Percentiles rank a stretch among this genome's conserved stretches.
Evolutionary conservation across 495 filamentous ascomycete species (phyloP).

Genomic region (Penicillium ochrochloron): DNA sequence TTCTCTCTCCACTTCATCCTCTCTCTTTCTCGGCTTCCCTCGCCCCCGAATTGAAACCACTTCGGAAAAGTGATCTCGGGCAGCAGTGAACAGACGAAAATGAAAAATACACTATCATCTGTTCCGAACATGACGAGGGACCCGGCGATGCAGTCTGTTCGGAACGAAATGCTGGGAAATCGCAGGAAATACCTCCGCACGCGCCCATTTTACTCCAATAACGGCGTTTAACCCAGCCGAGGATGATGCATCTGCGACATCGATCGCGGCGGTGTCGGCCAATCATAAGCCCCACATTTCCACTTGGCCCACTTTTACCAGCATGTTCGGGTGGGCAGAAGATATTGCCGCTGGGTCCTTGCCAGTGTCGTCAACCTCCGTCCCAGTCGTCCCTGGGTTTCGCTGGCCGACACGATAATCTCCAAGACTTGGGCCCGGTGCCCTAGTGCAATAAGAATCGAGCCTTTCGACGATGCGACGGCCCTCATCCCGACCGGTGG

Average conservation of each 20-base stretch:
- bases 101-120: background rate
- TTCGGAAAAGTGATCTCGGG: conserved; percentile 7
- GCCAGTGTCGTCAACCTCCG: background rate
- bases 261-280: conserved; percentile 33
- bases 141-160: conserved; percentile 25
- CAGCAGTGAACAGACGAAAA: background rate
- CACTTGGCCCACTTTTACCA: conserved; percentile 21
- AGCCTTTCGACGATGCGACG: background rate
- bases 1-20: background rate
- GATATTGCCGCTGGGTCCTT: conserved; percentile 43
- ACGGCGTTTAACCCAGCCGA: conserved; percentile 40
- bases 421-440: background rate
- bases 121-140: conserved; percentile 30
- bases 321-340: conserved; percentile 40
- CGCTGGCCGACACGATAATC: conserved; percentile 18
- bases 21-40: conserved; percentile 22
- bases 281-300: conserved; percentile 36
- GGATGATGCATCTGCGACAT: conserved; percentile 36
- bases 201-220: conserved; percentile 28
- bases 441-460: conserved; percentile 24
- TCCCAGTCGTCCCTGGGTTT: conserved; percentile 17
- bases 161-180: conserved; percentile 19
- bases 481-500: conserved; percentile 14
- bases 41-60: conserved; percentile 20
- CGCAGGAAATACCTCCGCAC: conserved; percentile 17